phyloP scores from a whole-genome alignment of 495 filamentous ascomycete species.

The Neurospora intermedia region DNA sequence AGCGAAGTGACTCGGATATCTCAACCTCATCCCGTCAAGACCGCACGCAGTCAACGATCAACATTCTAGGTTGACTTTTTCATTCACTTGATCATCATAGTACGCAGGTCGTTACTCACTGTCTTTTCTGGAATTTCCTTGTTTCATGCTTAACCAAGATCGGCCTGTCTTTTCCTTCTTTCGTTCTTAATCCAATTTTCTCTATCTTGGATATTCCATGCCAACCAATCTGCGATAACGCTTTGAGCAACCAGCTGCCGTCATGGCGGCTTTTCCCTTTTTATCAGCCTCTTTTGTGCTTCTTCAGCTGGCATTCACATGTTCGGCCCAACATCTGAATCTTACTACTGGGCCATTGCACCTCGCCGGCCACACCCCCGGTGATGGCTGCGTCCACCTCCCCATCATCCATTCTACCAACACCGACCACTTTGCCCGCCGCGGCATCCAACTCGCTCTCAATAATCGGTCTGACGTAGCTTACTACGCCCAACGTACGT shows the following conservation, averaged over 20 bases:
- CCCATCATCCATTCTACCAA: conserved; percentile 39
- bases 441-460: conserved; percentile 31
- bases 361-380: background rate
- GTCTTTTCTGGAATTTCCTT: background rate
- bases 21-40: background rate
- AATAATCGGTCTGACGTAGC: conserved; percentile 39
- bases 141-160: background rate
- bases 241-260: background rate
- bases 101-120: background rate
- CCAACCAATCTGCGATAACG: background rate
- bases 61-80: background rate
- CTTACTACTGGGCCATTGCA: no score
- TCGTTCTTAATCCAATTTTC: background rate
- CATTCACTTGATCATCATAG: background rate
- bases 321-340: background rate
- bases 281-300: background rate
- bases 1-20: background rate
- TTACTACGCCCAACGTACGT: conserved; percentile 37
- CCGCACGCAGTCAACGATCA: background rate
- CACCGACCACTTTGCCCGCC: conserved; percentile 26
- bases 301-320: background rate
- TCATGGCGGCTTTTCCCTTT: background rate
- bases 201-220: background rate
- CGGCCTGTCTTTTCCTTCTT: background rate
- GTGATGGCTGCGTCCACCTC: conserved; percentile 30